Conservation (phyloP, 2,329 filamentous ascomycete species). For the Beauveria scarabaeidicola region DNA sequence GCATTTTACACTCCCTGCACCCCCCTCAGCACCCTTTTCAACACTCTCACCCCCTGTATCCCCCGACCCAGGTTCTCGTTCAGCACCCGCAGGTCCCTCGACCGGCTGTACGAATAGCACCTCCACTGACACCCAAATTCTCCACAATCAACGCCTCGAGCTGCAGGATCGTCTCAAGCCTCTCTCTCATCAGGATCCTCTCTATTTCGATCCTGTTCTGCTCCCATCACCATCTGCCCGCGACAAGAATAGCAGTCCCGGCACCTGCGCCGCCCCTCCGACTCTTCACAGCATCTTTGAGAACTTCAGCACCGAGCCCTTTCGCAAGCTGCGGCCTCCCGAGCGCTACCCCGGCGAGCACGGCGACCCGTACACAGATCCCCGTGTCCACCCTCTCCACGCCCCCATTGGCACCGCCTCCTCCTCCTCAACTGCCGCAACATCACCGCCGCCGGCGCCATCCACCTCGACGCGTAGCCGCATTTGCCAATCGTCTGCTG, state of each 20-base stretch:
- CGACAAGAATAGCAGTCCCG: neutral
- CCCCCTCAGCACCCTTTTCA: neutral
- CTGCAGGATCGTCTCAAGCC: slow-evolving; percentile 5
- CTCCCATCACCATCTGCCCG: slow-evolving; percentile 2
- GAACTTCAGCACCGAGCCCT: slow-evolving; percentile 14
- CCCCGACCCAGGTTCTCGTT: neutral
- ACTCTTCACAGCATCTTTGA: slow-evolving; percentile 21
- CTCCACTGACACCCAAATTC: neutral
- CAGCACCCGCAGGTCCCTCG: neutral
- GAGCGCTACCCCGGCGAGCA: neutral
- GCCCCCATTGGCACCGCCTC: slow-evolving; percentile 16
- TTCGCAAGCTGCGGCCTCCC: slow-evolving; percentile 14
- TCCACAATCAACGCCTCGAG: slow-evolving; percentile 9
- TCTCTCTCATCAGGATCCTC: slow-evolving; percentile 3
- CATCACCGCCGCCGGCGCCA: neutral
- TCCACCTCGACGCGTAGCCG: neutral
- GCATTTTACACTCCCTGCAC: neutral
- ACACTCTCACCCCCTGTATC: neutral
- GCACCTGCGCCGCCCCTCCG: slow-evolving; percentile 16
- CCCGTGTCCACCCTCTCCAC: slow-evolving; percentile 18
- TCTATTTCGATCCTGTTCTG: neutral
- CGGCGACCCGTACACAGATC: slow-evolving; percentile 8
- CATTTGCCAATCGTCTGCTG: neutral
- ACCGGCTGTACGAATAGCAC: neutral
- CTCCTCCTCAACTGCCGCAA: neutral